Conservation (phyloP, 768 basidiomycete genomes). For the Pseudohyphozyma bogoriensis region DNA sequence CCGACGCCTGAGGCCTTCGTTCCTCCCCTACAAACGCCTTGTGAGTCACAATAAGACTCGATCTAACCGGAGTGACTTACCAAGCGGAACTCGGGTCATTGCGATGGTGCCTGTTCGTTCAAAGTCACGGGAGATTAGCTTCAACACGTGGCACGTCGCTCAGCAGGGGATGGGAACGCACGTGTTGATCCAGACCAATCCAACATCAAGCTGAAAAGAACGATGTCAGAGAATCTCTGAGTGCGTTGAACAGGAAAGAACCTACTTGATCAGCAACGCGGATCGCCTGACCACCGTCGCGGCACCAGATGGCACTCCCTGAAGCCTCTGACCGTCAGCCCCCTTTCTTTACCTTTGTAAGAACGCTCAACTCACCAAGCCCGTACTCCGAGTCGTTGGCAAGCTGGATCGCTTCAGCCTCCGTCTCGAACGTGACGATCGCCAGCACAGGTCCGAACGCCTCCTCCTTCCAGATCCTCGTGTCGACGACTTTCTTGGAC, state of each 20-base stretch:
- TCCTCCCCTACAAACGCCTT: not conserved
- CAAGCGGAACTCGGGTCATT: conserved; percentile 85
- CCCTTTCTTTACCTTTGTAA: no score
- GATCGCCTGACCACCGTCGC: conserved; percentile 62
- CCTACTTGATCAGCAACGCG: conserved; percentile 55
- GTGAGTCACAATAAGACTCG: not conserved
- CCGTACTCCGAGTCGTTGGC: conserved; percentile 88
- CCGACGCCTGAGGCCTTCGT: conserved; percentile 63
- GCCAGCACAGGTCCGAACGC: conserved; percentile 81
- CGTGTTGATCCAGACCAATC: not conserved
- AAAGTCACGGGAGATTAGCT: conserved; percentile 66
- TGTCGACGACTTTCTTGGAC: conserved; percentile 1
- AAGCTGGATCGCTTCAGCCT: conserved; percentile 68
- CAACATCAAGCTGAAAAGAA: not conserved
- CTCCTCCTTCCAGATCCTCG: conserved; percentile 46
- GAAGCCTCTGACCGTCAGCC: not conserved
- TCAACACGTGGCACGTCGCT: conserved; percentile 55
- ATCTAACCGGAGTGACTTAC: conserved; percentile 44
- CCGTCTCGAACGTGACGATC: conserved; percentile 67
- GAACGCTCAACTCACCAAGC: conserved; percentile 50
- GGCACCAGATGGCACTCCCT: conserved; percentile 74
- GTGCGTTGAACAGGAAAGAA: no score
- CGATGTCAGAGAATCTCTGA: no score
- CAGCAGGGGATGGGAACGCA: not conserved
- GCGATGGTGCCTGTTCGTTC: conserved; percentile 82